phyloP scores from a whole-genome alignment of 225 moss, liverwort and hornwort genomes.

The Marchantia polymorpha region DNA sequence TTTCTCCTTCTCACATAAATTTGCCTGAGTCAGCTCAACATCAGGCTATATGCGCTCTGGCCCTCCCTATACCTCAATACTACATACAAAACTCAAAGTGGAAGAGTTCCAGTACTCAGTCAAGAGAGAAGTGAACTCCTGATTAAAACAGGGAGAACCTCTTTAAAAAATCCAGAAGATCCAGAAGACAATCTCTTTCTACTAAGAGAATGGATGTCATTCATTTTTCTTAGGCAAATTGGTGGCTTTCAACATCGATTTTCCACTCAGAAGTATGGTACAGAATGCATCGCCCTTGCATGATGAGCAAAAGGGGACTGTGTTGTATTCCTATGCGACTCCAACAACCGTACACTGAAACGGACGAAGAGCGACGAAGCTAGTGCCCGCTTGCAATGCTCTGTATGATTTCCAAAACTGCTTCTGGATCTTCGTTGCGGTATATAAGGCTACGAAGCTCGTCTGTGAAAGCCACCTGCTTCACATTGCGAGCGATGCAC shows the following conservation, averaged over 20 bases:
- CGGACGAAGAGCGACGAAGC: conserved; percentile 12
- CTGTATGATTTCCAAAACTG: conserved; percentile 59
- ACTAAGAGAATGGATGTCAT: not conserved
- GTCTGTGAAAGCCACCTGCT: conserved; percentile 57
- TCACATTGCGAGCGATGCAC: conserved; percentile 61
- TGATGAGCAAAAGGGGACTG: not conserved
- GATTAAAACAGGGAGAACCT: not conserved
- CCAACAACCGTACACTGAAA: not conserved
- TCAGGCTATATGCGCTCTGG: not conserved
- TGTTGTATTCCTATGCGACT: not conserved
- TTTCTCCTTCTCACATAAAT: not conserved
- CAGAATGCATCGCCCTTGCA: not conserved
- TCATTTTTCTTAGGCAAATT: not conserved
- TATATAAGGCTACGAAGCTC: conserved; percentile 63
- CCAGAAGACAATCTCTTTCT: not conserved
- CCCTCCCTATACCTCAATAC: not conserved
- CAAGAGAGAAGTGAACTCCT: not conserved
- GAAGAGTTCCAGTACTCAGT: not conserved
- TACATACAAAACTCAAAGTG: not conserved
- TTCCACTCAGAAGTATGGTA: not conserved
- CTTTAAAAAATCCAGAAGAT: too few relatives aligned
- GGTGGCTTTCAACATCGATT: not conserved
- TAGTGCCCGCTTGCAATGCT: conserved; percentile 53
- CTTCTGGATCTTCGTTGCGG: conserved; percentile 62
- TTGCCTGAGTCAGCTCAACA: not conserved